Base-by-base conservation (phyloP, 441 rosid species). In the Daphne laureola region DNA sequence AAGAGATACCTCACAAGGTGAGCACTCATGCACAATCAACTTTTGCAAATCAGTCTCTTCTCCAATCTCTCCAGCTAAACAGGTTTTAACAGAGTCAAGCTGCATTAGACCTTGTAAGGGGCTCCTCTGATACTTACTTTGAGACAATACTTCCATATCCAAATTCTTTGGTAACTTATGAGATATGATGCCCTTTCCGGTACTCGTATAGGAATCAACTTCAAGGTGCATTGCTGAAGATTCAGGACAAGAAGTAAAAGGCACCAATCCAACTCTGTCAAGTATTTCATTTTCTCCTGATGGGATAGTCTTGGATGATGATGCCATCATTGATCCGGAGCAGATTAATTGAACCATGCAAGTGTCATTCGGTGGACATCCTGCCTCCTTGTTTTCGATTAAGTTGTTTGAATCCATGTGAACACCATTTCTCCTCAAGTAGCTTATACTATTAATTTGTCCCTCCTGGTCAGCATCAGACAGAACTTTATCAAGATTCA, bases 401-500 rank as follows among this genome's bases (percentile, higher is more conserved):
- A 25, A 66, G 58, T 46, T 17, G 56, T 31, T 52, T 55, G 43
- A 63, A 25, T 49, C 72, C 12, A 59, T 55, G 52, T 51, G 64
- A 49, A 46, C 23, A 63, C 55, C 59, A 67, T 56, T 56, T 44
- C 50, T 51, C 27, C 50, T 51, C 27, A 41, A 56, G 57, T 14
- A 27, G 51, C 35, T 14, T 41, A 56, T 64, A 31, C 27, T 45
- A 38, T 58, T 49, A 51, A 35, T 45, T 43, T 59, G 55, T 15
- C 12, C 67, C 46, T 58, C 55, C 61, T 64, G 61, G 66, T 66
- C 80, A 66, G 55, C 64, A 67, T 59, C n/a, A 17, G 46, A 65
- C 50, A 77, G 65, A 57, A 63, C 64, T 42, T 63, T 53, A 59
- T 79, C 84, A 54, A 82, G 73, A 62, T 77, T 73, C 59, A 64